Percentiles rank a stretch among this genome's conserved stretches.
Conservation (phyloP, 176 grass and related monocot genomes). For the Aechmea fasciata region DNA sequence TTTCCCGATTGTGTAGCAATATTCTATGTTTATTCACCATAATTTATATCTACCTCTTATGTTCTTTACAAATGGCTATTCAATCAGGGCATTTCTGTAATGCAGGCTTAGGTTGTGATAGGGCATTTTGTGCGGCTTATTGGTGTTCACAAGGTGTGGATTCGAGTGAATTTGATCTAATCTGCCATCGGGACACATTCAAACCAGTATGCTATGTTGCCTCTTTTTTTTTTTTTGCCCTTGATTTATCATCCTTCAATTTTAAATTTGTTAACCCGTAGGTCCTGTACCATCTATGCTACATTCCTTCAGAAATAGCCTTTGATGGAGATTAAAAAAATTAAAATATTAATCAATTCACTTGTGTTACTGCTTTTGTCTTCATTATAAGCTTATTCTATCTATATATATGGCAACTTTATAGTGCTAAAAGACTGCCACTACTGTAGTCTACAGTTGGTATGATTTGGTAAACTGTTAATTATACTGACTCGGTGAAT, state of each 20-base stretch:
- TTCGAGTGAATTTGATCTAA: constrained; percentile 54
- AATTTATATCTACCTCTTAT: neutral
- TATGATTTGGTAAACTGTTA: neutral
- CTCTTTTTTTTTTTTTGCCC: neutral
- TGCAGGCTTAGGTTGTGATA: constrained; percentile 76
- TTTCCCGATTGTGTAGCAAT: neutral
- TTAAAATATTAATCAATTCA: too few species aligned
- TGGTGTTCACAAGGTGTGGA: constrained; percentile 72
- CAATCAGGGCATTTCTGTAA: neutral
- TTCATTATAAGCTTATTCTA: neutral
- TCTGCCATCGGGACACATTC: constrained; percentile 67
- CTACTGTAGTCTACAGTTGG: neutral
- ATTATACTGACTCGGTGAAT: too few species aligned
- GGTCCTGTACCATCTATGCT: neutral
- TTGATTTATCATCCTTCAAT: neutral
- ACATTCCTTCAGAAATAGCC: neutral
- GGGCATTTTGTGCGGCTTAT: constrained; percentile 68
- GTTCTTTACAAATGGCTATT: neutral
- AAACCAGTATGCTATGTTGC: constrained; percentile 39
- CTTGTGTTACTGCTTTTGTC: neutral
- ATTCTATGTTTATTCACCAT: too few species aligned
- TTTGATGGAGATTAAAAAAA: neutral
- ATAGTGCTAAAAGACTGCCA: too few species aligned
- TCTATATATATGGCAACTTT: too few species aligned
- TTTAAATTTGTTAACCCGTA: neutral